Conservation (phyloP, 139 green algal genomes). For the Penium margaritaceum region DNA sequence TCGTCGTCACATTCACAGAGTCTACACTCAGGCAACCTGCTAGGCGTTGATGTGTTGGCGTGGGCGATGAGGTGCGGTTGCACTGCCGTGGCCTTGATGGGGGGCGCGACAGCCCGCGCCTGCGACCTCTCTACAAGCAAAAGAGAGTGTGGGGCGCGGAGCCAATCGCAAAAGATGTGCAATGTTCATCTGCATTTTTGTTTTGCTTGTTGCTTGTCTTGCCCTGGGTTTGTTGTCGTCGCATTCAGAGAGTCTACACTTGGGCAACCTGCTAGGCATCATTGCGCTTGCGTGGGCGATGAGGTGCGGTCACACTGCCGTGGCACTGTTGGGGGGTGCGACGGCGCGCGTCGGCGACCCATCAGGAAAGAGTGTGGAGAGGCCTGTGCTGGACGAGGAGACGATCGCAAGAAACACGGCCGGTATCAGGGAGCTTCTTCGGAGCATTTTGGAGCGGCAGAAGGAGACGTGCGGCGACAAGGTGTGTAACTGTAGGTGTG, state of each 20-base stretch:
- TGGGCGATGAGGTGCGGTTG: constrained; percentile 94
- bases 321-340: constrained; percentile 82
- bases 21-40: constrained; percentile 70
- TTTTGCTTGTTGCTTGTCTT: no score
- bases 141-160: no score
- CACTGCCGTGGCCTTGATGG: constrained; percentile 72
- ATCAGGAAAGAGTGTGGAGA: constrained; percentile 68
- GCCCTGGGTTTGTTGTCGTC: no score
- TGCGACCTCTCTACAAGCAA: constrained; percentile 93
- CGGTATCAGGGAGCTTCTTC: constrained; percentile 27
- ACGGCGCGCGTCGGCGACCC: constrained; percentile 90
- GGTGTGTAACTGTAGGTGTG: no score
- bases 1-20: no score
- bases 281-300: constrained; percentile 94
- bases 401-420: constrained; percentile 73
- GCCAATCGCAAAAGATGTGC: no score
- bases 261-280: constrained; percentile 91
- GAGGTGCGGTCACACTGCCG: constrained; percentile 71
- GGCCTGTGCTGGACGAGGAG: constrained; percentile 77
- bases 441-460: constrained; percentile 11
- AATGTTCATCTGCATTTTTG: no score
- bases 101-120: constrained; percentile 81
- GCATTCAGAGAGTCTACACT: constrained; percentile 14
- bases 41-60: constrained; percentile 90
- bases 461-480: no score